Evolutionary conservation across 2,329 filamentous ascomycete species (phyloP).

Genomic region (Purpureocillium takamizusanense): DNA sequence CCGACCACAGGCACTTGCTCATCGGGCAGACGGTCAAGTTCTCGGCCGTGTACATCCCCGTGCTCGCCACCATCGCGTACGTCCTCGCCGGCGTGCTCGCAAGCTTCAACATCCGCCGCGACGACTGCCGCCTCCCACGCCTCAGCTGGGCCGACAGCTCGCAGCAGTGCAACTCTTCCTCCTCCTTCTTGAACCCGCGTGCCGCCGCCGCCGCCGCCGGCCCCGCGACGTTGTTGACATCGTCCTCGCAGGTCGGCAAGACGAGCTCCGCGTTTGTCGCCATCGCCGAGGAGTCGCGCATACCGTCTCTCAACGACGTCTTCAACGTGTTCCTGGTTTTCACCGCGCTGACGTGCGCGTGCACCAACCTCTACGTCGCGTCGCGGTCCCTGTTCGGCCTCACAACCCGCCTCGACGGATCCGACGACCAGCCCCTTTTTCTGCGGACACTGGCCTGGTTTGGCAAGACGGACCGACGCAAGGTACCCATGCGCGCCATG

Average conservation of each 20-base stretch:
- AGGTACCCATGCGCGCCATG: conserved; percentile 27
- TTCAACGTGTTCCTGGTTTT: conserved; percentile 24
- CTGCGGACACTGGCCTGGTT: conserved; percentile 19
- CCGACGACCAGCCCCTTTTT: conserved; percentile 12
- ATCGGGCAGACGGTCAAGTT: conserved; percentile 15
- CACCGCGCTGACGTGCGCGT: conserved; percentile 21
- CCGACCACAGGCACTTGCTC: conserved; percentile 6
- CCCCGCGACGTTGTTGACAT: too few relatives aligned
- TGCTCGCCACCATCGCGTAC: conserved; percentile 17
- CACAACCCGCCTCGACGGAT: conserved; percentile 17
- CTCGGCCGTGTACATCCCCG: conserved; percentile 15
- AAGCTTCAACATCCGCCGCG: conserved; percentile 14
- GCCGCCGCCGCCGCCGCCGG: too few relatives aligned
- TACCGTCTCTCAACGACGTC: conserved; percentile 11
- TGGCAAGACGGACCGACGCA: conserved; percentile 18
- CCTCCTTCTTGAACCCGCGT: not conserved
- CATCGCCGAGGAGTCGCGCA: conserved; percentile 11
- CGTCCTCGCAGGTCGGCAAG: not conserved
- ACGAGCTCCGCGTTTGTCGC: conserved; percentile 16
- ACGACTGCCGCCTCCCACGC: conserved; percentile 13
- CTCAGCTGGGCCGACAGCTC: conserved; percentile 11
- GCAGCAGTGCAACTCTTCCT: not conserved
- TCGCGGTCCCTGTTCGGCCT: conserved; percentile 23
- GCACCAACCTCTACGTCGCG: conserved; percentile 24
- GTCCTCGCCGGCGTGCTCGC: conserved; percentile 14